Conservation (phyloP, 192 early-diverging fungal species). For the Umbelopsis sp. region DNA sequence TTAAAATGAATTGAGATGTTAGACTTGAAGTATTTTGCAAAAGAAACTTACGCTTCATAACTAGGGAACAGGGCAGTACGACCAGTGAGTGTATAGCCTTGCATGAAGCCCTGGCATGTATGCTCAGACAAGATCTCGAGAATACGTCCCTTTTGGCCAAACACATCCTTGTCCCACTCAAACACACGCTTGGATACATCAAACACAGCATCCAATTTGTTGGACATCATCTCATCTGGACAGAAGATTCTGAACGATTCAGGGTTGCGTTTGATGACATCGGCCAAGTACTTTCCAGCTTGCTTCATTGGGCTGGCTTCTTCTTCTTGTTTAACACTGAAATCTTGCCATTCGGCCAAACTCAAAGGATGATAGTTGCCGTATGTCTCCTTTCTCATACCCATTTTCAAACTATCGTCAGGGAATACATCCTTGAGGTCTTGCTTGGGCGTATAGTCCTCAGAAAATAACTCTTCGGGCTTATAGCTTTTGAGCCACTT, state of each 20-base stretch:
- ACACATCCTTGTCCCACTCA: constrained; percentile 42
- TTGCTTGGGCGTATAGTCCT: constrained; percentile 26
- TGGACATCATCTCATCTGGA: constrained; percentile 46
- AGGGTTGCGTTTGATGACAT: constrained; percentile 36
- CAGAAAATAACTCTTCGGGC: constrained; percentile 39
- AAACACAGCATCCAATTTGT: constrained; percentile 42
- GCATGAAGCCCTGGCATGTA: constrained; percentile 47
- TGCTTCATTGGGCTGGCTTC: constrained; percentile 28
- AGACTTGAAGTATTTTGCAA: constrained; percentile 33
- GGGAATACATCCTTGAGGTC: constrained; percentile 36
- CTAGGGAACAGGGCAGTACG: constrained; percentile 44
- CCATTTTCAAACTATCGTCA: constrained; percentile 37
- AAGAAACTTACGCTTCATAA: constrained; percentile 45
- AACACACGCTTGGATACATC: constrained; percentile 43
- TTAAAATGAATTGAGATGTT: neutral
- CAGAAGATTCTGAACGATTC: constrained; percentile 45
- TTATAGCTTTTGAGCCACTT: constrained; percentile 43
- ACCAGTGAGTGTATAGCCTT: constrained; percentile 52
- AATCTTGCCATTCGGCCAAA: constrained; percentile 33
- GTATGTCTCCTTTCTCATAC: constrained; percentile 41
- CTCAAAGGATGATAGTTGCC: constrained; percentile 37
- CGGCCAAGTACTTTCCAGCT: constrained; percentile 36
- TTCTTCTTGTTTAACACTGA: constrained; percentile 18
- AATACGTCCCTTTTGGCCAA: constrained; percentile 37
- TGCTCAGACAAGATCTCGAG: constrained; percentile 50